Percentiles rank a stretch among this genome's conserved stretches.
These are phyloP conservation scores for Zymoseptoria ardabiliae DNA, from an alignment of 2,329 filamentous ascomycete genomes.

Conservation along the genomic window DNA sequence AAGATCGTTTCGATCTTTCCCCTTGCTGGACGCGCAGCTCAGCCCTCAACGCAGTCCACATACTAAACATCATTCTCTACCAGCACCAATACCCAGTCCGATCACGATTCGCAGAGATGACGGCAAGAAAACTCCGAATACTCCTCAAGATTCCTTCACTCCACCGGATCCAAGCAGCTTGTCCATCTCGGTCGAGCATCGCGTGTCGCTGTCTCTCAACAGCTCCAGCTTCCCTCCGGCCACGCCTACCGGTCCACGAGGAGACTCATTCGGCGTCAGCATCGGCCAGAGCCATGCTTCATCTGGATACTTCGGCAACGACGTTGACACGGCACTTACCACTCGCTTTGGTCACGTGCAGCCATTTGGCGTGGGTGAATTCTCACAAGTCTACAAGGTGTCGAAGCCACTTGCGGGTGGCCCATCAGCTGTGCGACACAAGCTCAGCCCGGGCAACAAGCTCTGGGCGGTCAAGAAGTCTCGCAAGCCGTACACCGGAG, in stretches of 20 bases:
- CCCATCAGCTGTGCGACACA: conserved; percentile 23
- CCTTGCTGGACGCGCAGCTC: conserved; percentile 16
- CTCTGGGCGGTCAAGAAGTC: conserved; percentile 94
- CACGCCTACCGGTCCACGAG: conserved; percentile 67
- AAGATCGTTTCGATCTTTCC: conserved; percentile 26
- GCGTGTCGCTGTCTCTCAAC: conserved; percentile 29
- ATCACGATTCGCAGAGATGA: conserved; percentile 7
- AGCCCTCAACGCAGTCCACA: conserved; percentile 12
- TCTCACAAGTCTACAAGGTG: conserved; percentile 85
- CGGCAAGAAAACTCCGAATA: conserved; percentile 43
- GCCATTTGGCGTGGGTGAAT: conserved; percentile 78
- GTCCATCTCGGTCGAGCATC: conserved; percentile 64
- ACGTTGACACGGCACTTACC: conserved; percentile 67
- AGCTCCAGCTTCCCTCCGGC: conserved; percentile 58
- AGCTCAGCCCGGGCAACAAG: conserved; percentile 22
- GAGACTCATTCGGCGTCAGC: conserved; percentile 50
- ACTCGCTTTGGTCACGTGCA: conserved; percentile 75
- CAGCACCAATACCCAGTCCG: conserved; percentile 15
- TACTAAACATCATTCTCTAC: conserved; percentile 18
- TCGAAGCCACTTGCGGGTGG: conserved; percentile 38
- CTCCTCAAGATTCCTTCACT: conserved; percentile 66
- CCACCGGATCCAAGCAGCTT: conserved; percentile 75
- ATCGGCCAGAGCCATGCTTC: conserved; percentile 43
- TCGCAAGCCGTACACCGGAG: conserved; percentile 68
- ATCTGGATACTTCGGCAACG: conserved; percentile 60